Evolutionary conservation across 768 basidiomycete species (phyloP).

Genomic region (Termitomyces sp.): DNA sequence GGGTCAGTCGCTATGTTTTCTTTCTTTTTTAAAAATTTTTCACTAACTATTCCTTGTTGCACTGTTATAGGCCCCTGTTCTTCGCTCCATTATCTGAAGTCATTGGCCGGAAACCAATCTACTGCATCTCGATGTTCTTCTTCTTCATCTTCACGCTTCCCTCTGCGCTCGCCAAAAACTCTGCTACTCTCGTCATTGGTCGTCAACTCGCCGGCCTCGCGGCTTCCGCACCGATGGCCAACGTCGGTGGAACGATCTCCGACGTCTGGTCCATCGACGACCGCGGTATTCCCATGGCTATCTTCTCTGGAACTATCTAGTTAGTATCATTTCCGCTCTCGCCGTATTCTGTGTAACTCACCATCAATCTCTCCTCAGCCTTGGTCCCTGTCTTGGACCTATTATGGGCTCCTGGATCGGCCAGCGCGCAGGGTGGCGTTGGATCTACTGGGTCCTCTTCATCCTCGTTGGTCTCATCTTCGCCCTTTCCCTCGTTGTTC

Average conservation of each 20-base stretch:
- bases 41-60: not conserved
- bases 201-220: constrained; percentile 31
- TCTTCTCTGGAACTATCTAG: constrained; percentile 48
- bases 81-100: constrained; percentile 38
- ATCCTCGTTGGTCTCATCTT: constrained; percentile 36
- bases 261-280: constrained; percentile 39
- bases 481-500: constrained; percentile 37
- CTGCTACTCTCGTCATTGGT: constrained; percentile 27
- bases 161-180: constrained; percentile 28
- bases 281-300: constrained; percentile 43
- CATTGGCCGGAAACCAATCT: constrained; percentile 33
- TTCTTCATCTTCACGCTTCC: constrained; percentile 47
- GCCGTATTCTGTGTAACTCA: not conserved
- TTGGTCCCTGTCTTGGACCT: constrained; percentile 47
- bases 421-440: constrained; percentile 38
- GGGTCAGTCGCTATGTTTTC: constrained; percentile 25
- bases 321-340: constrained; percentile 15
- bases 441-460: constrained; percentile 49
- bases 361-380: constrained; percentile 16
- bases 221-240: constrained; percentile 24
- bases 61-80: constrained; percentile 32
- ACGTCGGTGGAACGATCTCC: constrained; percentile 40
- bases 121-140: constrained; percentile 33
- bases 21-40: no score
- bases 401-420: constrained; percentile 48